Evolutionary conservation across 225 moss, liverwort and hornwort genomes (phyloP).

Genomic region (Ulota crispa): DNA sequence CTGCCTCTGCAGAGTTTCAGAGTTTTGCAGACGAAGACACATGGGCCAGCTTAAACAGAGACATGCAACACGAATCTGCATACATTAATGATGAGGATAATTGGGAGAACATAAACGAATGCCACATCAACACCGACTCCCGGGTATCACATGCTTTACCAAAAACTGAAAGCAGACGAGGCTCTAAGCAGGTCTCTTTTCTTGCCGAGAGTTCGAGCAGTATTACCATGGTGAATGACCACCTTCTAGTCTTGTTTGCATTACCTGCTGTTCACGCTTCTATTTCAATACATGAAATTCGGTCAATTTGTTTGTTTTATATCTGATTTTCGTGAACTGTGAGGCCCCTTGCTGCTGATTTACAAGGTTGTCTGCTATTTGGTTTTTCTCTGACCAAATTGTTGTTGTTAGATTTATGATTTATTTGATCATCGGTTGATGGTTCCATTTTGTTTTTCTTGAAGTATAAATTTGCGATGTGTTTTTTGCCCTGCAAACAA

Average conservation of each 20-base stretch:
- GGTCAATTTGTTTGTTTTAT: not conserved
- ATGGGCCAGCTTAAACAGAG: conserved; percentile 60
- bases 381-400: not conserved
- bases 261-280: conserved; percentile 1
- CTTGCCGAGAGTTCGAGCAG: conserved; percentile 32
- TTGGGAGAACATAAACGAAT: conserved; percentile 68
- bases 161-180: conserved; percentile 31
- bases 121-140: conserved; percentile 49
- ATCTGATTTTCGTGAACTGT: not conserved
- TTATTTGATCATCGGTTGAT: not conserved
- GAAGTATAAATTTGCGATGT: not conserved
- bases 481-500: not conserved
- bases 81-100: conserved; percentile 71
- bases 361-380: not conserved
- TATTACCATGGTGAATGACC: conserved; percentile 28
- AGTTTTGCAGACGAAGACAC: conserved; percentile 80
- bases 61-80: conserved; percentile 40
- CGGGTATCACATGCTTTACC: conserved; percentile 43
- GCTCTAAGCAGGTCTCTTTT: conserved; percentile 28
- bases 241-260: conserved; percentile 2
- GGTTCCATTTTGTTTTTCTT: not conserved
- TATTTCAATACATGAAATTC: not conserved
- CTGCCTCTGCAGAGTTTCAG: conserved; percentile 58
- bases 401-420: not conserved
- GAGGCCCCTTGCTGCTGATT: not conserved